Base-by-base conservation (phyloP, 257 asterid species). In the Solanum verrucosum region DNA sequence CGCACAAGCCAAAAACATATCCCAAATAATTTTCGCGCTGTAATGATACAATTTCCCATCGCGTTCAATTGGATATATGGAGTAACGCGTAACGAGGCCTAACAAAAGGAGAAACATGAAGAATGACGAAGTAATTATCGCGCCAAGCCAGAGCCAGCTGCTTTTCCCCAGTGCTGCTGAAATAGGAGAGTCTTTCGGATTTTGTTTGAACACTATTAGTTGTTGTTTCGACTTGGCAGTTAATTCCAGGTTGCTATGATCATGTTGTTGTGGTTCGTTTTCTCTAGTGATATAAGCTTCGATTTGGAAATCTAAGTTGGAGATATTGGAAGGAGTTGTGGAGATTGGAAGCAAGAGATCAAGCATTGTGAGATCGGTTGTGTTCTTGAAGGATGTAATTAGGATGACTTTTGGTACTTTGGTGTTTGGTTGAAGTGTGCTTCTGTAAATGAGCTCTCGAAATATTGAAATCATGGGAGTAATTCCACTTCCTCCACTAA, bases 401-500 rank as follows among this genome's bases (percentile, higher is more conserved):
- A 93, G 91, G n/a, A 92, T 83, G 7, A 92, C 34, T 56, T 89
- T 92, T 9, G 98, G 93, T 82, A 84, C 31, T 79, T 72, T 56
- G 56, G 40, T 84, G 79, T 84, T 84, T 34, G 88, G n/a, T 63
- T 23, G 89, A 52, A 84, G 87, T 74, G 86, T 88, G 56, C 84
- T 88, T 75, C 42, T 77, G 92, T 74, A 89, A 20, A 94, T 88
- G 42, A 92, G 87, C 73, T 94, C 96, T 20, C 95, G 87, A 16
- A 95, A 83, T 59, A 95, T 89, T 33, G 96, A 95, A 83, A 94
- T 89, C 90, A 94, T 94, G 8, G 96, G 95, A n/a, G 98, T 84
- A 18, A 94, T 92, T 18, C 96, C 97, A 60, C 97, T 95, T 33
- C 98, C 98, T 85, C 98, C 98, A 81, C 97, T 90, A 42, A 95